phyloP scores from a whole-genome alignment of 148 eudicot genomes.

The Camellia granthamiana region DNA sequence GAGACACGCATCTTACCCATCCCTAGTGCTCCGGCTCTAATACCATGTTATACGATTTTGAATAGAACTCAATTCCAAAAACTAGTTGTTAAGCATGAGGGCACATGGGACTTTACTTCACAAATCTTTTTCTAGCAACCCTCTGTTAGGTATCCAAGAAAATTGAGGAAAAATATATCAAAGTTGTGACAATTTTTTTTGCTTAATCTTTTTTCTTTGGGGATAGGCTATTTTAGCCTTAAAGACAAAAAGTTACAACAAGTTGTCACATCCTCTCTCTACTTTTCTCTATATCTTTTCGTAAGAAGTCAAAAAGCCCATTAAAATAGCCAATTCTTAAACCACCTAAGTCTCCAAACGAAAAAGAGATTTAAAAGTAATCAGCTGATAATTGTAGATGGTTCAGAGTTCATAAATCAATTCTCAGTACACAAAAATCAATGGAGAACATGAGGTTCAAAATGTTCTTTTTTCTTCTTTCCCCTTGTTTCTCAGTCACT shows the following conservation, averaged over 20 bases:
- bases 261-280: no score
- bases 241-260: no score
- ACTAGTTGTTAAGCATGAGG: no score
- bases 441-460: not conserved
- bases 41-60: no score
- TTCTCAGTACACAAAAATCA: not conserved
- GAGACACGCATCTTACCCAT: no score
- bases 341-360: not conserved
- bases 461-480: conserved; percentile 5
- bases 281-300: no score
- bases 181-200: not conserved
- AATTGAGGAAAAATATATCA: not conserved
- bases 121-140: not conserved
- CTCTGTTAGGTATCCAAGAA: not conserved
- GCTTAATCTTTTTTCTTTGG: not conserved
- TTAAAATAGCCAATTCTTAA: no score
- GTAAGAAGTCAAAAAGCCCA: no score
- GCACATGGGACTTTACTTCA: no score
- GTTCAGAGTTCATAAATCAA: not conserved
- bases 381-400: not conserved
- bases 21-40: no score
- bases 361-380: not conserved
- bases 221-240: no score
- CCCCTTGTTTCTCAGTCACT: not conserved
- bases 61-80: no score